Percentiles rank a stretch among this genome's conserved stretches.
Conservation (phyloP, 768 basidiomycete genomes). For the Russula sp. region DNA sequence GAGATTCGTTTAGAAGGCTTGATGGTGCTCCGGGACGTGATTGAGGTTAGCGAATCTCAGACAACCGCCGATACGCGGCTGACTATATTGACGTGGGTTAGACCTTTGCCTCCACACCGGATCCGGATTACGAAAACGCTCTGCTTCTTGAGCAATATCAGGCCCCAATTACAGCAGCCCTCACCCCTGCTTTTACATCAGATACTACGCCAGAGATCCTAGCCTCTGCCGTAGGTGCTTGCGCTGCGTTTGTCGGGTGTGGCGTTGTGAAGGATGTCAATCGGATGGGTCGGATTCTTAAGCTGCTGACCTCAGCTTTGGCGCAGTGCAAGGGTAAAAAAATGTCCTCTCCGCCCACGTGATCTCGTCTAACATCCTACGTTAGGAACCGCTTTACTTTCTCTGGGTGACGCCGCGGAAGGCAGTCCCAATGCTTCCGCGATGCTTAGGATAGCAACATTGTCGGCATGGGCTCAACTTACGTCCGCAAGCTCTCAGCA, state of each 20-base stretch:
- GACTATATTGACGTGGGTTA: conserved; percentile 28
- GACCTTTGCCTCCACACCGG: conserved; percentile 82
- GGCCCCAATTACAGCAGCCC: conserved; percentile 93
- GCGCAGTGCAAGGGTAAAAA: conserved; percentile 79
- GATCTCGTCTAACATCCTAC: background rate
- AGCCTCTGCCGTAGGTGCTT: conserved; percentile 86
- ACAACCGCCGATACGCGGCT: background rate
- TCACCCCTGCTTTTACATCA: conserved; percentile 92
- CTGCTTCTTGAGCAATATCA: conserved; percentile 94
- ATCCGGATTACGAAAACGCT: conserved; percentile 88
- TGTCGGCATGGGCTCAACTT: conserved; percentile 94
- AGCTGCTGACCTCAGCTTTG: conserved; percentile 77
- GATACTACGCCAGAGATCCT: conserved; percentile 95
- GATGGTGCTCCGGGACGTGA: conserved; percentile 83
- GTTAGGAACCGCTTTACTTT: conserved; percentile 73
- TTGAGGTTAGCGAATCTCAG: conserved; percentile 54
- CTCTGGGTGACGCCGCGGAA: conserved; percentile 79
- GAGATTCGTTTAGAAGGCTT: conserved; percentile 91
- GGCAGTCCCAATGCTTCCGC: conserved; percentile 91
- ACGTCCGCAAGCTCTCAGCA: conserved; percentile 71
- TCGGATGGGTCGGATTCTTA: conserved; percentile 92
- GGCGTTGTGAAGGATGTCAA: conserved; percentile 87
- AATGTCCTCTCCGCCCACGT: conserved; percentile 5
- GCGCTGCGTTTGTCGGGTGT: conserved; percentile 91
- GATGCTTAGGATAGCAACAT: conserved; percentile 86